phyloP scores from a whole-genome alignment of 192 early-diverging fungal genomes.

The Haplosporangium gracile region DNA sequence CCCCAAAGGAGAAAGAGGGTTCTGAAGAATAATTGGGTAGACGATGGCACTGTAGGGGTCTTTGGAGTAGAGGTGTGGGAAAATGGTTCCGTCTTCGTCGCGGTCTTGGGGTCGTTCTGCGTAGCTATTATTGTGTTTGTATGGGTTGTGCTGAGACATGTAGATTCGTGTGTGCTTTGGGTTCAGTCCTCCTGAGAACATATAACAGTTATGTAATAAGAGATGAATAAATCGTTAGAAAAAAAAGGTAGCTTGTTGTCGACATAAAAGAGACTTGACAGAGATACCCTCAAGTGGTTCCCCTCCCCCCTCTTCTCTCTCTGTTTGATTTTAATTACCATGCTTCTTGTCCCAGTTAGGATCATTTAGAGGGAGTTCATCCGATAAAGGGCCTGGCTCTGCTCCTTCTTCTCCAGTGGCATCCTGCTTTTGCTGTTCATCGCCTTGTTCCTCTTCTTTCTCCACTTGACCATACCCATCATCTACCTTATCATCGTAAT shows the following conservation, averaged over 20 bases:
- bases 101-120: conserved; percentile 11
- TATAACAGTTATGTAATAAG: too few relatives aligned
- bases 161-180: conserved; percentile 16
- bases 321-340: conserved; percentile 11
- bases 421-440: too few relatives aligned
- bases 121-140: neutral
- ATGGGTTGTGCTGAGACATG: neutral
- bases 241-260: neutral
- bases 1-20: conserved; percentile 20
- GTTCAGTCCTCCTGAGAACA: conserved; percentile 27
- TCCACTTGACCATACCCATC: neutral
- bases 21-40: neutral
- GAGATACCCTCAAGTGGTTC: too few relatives aligned
- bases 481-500: neutral
- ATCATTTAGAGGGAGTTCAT: conserved; percentile 12
- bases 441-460: neutral
- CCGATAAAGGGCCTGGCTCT: neutral
- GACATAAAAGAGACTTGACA: neutral
- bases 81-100: conserved; percentile 38
- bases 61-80: conserved; percentile 17
- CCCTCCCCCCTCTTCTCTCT: too few relatives aligned
- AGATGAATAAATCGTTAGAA: neutral
- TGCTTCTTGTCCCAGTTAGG: conserved; percentile 19
- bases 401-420: neutral
- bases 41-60: conserved; percentile 38